A percentile compares a stretch with the other conserved stretches of the same genome.
Evolutionary conservation across 139 green algal species (phyloP).

Genomic region (Astrephomene gubernaculifera): DNA sequence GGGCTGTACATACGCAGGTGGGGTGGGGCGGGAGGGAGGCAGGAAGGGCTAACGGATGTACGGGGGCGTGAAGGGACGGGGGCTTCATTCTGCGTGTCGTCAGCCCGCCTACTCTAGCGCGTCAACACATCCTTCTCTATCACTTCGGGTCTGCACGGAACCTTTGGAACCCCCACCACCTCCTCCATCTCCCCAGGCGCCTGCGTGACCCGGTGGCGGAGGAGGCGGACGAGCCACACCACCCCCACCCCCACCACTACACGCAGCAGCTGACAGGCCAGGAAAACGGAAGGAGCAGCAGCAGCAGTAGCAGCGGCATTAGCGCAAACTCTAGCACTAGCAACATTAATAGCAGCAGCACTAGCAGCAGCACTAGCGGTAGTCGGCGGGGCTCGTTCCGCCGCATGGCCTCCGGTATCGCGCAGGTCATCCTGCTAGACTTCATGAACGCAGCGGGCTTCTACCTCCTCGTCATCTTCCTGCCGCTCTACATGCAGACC

Average conservation of each 20-base stretch:
- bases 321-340: no score
- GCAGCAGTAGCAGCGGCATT: no score
- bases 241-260: no score
- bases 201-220: constrained; percentile 34
- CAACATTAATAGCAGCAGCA: no score
- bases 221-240: constrained; percentile 27
- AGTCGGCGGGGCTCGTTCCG: constrained; percentile 16
- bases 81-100: no score
- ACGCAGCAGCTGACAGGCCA: no score
- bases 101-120: no score
- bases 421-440: constrained; percentile 49
- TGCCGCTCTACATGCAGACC: constrained; percentile 56
- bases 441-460: constrained; percentile 56
- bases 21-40: background rate
- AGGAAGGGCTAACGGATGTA: background rate
- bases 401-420: constrained; percentile 11
- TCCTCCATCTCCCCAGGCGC: constrained; percentile 17
- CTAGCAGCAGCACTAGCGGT: no score
- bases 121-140: no score
- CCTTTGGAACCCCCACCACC: no score
- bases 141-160: no score
- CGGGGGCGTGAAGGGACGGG: background rate
- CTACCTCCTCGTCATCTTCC: constrained; percentile 59
- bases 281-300: no score
- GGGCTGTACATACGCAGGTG: constrained; percentile 54